Percentiles rank a stretch among this genome's conserved stretches.
Conservation (phyloP, 768 basidiomycete genomes). For the Rhodotorula diobovata region DNA sequence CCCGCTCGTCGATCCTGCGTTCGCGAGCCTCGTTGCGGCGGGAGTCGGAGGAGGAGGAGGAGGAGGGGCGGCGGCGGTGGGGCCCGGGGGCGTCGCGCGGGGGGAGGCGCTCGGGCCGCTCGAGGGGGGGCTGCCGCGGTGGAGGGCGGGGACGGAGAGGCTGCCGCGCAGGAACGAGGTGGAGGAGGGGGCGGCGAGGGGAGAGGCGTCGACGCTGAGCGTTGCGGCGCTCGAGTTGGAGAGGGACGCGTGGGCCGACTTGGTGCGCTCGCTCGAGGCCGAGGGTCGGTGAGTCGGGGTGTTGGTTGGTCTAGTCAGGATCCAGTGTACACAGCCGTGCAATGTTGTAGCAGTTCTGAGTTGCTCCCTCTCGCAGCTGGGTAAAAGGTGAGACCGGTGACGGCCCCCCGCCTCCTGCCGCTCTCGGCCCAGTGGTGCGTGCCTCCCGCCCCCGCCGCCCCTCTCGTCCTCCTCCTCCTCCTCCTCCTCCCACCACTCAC, state of each 20-base stretch:
- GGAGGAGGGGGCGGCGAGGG: background rate
- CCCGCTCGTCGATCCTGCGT: constrained; percentile 26
- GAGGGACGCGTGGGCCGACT: constrained; percentile 26
- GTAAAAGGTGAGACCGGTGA: too few species aligned
- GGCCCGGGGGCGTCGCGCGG: constrained; percentile 29
- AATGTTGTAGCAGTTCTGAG: background rate
- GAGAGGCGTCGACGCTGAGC: constrained; percentile 1
- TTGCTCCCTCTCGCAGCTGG: too few species aligned
- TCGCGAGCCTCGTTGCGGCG: constrained; percentile 10
- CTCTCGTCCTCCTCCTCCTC: background rate
- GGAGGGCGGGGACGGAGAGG: background rate
- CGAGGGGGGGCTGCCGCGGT: background rate
- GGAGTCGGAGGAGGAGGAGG: background rate
- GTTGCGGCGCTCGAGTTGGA: constrained; percentile 26
- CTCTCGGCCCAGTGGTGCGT: background rate
- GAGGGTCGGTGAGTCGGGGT: background rate
- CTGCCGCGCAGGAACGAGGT: background rate
- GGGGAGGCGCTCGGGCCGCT: constrained; percentile 3
- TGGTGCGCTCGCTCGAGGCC: constrained; percentile 15
- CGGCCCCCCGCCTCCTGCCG: background rate
- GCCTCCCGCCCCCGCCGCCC: too few species aligned
- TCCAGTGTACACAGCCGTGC: background rate
- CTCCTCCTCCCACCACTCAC: background rate
- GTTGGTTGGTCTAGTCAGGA: too few species aligned
- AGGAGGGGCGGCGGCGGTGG: background rate